phyloP scores from a whole-genome alignment of 1,139 yeast species.

The Hansenula anomala region DNA sequence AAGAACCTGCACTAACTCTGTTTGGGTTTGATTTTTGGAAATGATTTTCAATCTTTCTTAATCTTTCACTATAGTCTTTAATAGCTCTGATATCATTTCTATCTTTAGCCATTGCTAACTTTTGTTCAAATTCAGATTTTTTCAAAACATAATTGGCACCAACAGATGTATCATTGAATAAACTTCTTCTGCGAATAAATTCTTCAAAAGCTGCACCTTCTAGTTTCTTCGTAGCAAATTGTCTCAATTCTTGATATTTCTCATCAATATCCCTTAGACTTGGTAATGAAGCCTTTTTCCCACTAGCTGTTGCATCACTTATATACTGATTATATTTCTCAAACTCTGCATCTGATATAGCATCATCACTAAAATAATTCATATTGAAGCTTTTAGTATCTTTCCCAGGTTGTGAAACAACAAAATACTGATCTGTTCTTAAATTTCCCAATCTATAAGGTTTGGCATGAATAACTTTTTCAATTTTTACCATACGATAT shows the following conservation, averaged over 20 bases:
- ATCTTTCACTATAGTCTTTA: slow-evolving; percentile 30
- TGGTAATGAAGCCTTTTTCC: slow-evolving; percentile 37
- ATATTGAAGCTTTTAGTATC: slow-evolving; percentile 68
- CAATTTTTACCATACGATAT: slow-evolving; percentile 81
- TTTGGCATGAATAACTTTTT: slow-evolving; percentile 54
- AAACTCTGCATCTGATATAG: slow-evolving; percentile 65
- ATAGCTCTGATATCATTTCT: slow-evolving; percentile 50
- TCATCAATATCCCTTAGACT: slow-evolving; percentile 60
- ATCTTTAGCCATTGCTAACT: slow-evolving; percentile 72
- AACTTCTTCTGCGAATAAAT: slow-evolving; percentile 70
- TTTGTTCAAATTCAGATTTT: slow-evolving; percentile 69
- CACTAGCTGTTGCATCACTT: slow-evolving; percentile 49
- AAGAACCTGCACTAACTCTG: slow-evolving; percentile 27
- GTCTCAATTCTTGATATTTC: slow-evolving; percentile 56
- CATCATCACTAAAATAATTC: slow-evolving; percentile 73
- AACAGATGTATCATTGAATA: slow-evolving; percentile 47
- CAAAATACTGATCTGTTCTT: slow-evolving; percentile 53
- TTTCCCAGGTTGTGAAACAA: slow-evolving; percentile 46
- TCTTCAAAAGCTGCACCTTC: slow-evolving; percentile 75
- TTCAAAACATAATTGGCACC: slow-evolving; percentile 79
- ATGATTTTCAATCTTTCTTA: slow-evolving; percentile 43
- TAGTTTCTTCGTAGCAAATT: slow-evolving; percentile 59
- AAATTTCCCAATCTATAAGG: slow-evolving; percentile 51
- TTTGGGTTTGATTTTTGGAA: slow-evolving; percentile 34
- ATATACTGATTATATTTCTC: slow-evolving; percentile 62